A percentile compares a stretch with the other conserved stretches of the same genome.
These are phyloP conservation scores for Saccharomycopsis sp. DNA, from an alignment of 805 yeast species.

Conservation along the genomic window DNA sequence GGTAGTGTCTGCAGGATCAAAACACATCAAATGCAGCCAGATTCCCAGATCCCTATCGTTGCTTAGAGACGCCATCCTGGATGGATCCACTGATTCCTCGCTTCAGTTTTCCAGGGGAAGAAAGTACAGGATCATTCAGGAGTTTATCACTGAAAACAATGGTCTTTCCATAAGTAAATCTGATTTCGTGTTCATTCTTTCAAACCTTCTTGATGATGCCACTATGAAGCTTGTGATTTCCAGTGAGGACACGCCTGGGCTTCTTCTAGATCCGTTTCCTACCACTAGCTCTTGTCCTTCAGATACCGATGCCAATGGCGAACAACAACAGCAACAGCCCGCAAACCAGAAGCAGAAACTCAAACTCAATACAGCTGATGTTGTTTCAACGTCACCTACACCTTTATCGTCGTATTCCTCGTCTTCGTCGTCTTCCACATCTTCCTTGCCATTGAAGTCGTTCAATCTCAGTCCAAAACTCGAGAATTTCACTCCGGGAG, in stretches of 20 bases:
- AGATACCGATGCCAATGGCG: neutral
- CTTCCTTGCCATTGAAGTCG: conserved; percentile 1
- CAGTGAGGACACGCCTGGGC: neutral
- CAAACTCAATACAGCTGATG: neutral
- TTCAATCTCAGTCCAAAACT: neutral
- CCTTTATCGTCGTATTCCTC: neutral
- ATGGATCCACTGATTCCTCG: neutral
- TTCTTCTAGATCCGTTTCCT: neutral
- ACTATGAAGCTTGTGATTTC: neutral
- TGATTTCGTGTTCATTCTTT: neutral
- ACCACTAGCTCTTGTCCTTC: neutral
- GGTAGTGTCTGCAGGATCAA: neutral
- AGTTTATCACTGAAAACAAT: neutral
- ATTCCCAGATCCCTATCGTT: neutral
- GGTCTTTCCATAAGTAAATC: neutral
- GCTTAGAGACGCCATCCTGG: neutral
- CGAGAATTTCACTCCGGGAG: neutral
- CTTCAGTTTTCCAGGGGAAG: neutral
- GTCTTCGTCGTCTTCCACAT: neutral
- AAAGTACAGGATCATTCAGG: neutral
- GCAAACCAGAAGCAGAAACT: neutral
- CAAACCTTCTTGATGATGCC: neutral
- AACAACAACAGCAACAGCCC: neutral
- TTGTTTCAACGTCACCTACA: neutral
- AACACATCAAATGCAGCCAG: neutral